Evolutionary conservation across 2,329 filamentous ascomycete genomes (phyloP).

Genomic region (Lojkania enalia): DNA sequence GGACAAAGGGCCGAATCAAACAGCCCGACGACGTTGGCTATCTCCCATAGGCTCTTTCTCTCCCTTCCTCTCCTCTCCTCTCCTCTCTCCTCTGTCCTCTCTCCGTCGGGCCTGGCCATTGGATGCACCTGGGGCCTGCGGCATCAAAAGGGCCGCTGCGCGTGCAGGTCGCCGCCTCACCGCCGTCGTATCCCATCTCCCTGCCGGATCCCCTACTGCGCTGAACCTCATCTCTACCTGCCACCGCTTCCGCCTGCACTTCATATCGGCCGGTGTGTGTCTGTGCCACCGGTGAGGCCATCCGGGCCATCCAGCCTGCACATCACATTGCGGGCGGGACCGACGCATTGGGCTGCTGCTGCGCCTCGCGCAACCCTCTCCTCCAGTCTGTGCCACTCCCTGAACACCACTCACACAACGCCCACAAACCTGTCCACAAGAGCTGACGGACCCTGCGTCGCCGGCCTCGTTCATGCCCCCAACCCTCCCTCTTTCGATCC

Average conservation of each 20-base stretch:
- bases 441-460: conserved; percentile 12
- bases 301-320: conserved; percentile 2
- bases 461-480: neutral
- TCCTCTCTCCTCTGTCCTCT: too few relatives aligned
- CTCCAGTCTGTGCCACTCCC: conserved; percentile 12
- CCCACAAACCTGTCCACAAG: neutral
- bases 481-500: conserved; percentile 6
- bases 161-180: too few relatives aligned
- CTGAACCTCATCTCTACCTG: neutral
- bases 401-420: conserved; percentile 7
- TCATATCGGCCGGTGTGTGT: too few relatives aligned
- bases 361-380: conserved; percentile 16
- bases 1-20: too few relatives aligned
- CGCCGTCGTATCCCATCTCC: neutral
- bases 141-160: too few relatives aligned
- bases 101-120: too few relatives aligned
- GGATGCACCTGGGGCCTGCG: too few relatives aligned
- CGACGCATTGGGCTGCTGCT: conserved; percentile 16
- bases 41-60: too few relatives aligned
- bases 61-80: too few relatives aligned
- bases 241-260: conserved; percentile 5
- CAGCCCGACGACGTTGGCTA: too few relatives aligned
- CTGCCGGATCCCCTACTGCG: conserved; percentile 6
- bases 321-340: conserved; percentile 4
- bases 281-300: conserved; percentile 12